Evolutionary conservation across 768 basidiomycete species (phyloP), one percentile per base, ranked within the genome.

Genomic region (Rhizopogon salebrosus): DNA sequence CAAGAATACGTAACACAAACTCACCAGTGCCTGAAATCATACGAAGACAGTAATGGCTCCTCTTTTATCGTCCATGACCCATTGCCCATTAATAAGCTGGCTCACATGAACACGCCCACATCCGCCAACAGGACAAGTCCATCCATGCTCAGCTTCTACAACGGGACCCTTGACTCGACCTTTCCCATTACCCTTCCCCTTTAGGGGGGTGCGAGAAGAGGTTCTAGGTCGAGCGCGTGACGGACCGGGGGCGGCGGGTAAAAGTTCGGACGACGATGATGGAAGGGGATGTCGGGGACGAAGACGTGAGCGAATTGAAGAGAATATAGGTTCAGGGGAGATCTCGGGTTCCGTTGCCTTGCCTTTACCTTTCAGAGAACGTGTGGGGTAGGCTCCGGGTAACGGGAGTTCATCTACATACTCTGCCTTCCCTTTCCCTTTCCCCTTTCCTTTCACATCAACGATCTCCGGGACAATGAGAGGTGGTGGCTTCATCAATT

Each of bases 61-160:
- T 48, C 64, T 61, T 38, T 72, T 72, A 46, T 74, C 75, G 57
- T 86, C 84, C 61, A 77, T 79, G 35, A 68, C 72, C 86, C 87
- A 90, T 52, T 69, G 71, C 3, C 83, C 84, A 38, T 74, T 75
- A 10, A 84, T 60, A 54, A 78, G 74, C 31, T 85, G 74, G 56
- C 85, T 87, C 10, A 71, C 67, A 64, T 88, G 86, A 34, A 71
- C 57, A 13, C 64, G 65, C 9, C 69, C 76, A 60, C 87, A 90
- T 1, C 74, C 75, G 3, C 72, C 57, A 1, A 89, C 83, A 0
- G 87, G 87, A 61, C 87, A 90, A 14, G 41, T 58, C 84, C 84
- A 90, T 60, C 79, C 73, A 59, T 77, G 72, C 60, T 73, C 72
- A 27, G 69, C 80, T 60, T 83, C 77, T 18, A 62, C 75, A 56